Percentiles rank a stretch among this genome's conserved stretches.
These are phyloP conservation scores for Camillea tinctor DNA, from an alignment of 2,329 filamentous ascomycete species.

Conservation along the genomic window DNA sequence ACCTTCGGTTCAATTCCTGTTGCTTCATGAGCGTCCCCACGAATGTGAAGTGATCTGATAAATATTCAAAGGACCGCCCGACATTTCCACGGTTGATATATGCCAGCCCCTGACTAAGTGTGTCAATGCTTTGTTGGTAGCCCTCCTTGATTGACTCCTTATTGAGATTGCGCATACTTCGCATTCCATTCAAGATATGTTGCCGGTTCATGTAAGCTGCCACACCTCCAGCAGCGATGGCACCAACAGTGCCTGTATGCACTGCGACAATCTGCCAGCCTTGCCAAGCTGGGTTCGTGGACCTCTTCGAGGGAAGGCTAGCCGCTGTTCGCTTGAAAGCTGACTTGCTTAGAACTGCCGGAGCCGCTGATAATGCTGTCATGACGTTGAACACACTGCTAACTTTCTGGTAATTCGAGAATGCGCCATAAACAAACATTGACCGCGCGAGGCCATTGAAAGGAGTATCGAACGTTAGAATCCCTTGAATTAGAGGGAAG, in stretches of 20 bases:
- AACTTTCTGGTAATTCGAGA: slow-evolving; percentile 59
- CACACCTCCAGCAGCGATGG: slow-evolving; percentile 77
- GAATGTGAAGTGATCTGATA: slow-evolving; percentile 81
- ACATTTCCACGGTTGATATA: slow-evolving; percentile 59
- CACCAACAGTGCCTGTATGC: slow-evolving; percentile 76
- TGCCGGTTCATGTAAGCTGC: slow-evolving; percentile 78
- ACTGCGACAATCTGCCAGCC: slow-evolving; percentile 67
- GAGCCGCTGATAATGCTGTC: slow-evolving; percentile 52
- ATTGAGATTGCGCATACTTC: slow-evolving; percentile 47
- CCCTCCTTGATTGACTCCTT: slow-evolving; percentile 47
- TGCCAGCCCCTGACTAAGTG: slow-evolving; percentile 52
- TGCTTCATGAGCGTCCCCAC: slow-evolving; percentile 75
- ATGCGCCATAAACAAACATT: slow-evolving; percentile 61
- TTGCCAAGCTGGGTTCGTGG: slow-evolving; percentile 45
- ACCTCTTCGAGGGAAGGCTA: slow-evolving; percentile 16
- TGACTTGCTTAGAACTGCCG: slow-evolving; percentile 42
- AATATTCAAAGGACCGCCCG: slow-evolving; percentile 72
- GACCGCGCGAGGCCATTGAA: slow-evolving; percentile 65
- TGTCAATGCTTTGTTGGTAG: slow-evolving; percentile 48
- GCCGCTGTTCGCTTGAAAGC: slow-evolving; percentile 31
- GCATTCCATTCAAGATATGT: slow-evolving; percentile 55
- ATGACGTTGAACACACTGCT: slow-evolving; percentile 57
- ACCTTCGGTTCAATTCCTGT: slow-evolving; percentile 66
- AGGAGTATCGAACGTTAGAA: slow-evolving; percentile 83
- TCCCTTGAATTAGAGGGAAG: slow-evolving; percentile 78